Evolutionary conservation across 2,329 filamentous ascomycete species (phyloP).

Genomic region (Colletotrichum siamense): DNA sequence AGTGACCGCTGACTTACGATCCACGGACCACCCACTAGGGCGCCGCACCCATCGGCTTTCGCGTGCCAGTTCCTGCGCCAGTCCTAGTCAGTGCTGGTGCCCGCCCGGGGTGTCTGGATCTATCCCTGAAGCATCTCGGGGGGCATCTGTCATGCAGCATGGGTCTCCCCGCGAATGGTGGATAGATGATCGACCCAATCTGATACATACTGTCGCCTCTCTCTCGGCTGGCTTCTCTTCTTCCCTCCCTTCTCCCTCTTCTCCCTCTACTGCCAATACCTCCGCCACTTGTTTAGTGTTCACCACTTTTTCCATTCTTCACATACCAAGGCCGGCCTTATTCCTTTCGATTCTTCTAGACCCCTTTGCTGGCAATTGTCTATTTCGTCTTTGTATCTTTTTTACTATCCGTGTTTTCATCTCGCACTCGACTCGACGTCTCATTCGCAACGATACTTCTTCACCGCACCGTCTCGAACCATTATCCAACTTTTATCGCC

Average conservation of each 20-base stretch:
- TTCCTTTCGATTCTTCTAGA: constrained; percentile 20
- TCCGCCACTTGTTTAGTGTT: constrained; percentile 8
- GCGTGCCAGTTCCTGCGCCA: constrained; percentile 23
- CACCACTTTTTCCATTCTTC: constrained; percentile 6
- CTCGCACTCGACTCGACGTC: background rate
- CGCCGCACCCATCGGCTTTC: constrained; percentile 22
- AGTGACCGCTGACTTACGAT: background rate
- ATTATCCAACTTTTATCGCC: background rate
- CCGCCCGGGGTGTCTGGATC: constrained; percentile 20
- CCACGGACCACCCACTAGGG: constrained; percentile 20
- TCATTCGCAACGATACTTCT: background rate
- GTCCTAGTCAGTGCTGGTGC: constrained; percentile 23
- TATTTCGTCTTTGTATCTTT: background rate
- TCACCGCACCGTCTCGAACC: background rate
- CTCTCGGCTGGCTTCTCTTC: constrained; percentile 4
- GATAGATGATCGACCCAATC: constrained; percentile 23
- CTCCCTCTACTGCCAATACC: constrained; percentile 1
- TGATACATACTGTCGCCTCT: constrained; percentile 25
- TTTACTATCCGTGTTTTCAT: background rate
- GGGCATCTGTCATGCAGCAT: constrained; percentile 22
- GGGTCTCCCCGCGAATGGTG: constrained; percentile 22
- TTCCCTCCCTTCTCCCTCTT: constrained; percentile 10
- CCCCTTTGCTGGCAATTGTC: constrained; percentile 18
- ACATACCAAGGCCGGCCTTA: constrained; percentile 23
- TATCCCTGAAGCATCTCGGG: constrained; percentile 19